Conservation (phyloP, 345 rosid genomes). For the Aurinia saxatilis region DNA sequence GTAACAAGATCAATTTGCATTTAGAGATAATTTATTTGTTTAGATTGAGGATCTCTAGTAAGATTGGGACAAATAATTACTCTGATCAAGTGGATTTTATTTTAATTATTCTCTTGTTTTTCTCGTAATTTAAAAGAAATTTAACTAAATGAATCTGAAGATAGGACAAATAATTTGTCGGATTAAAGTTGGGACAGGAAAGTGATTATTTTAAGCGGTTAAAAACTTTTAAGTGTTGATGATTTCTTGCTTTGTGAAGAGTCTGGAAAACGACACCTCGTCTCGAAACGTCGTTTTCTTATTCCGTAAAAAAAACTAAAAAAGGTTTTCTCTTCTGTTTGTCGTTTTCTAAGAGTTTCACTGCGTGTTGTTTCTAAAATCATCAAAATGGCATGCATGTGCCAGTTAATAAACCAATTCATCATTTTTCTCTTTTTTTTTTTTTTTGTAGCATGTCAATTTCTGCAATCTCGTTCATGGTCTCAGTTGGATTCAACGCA, state of each 20-base stretch:
- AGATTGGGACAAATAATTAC: too few species aligned
- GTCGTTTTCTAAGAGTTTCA: not conserved
- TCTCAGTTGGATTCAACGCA: conserved; percentile 69
- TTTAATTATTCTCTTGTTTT: not conserved
- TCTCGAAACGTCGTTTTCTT: not conserved
- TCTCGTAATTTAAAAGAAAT: too few species aligned
- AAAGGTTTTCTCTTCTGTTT: not conserved
- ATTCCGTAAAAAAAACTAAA: not conserved
- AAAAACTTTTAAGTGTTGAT: not conserved
- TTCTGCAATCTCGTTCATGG: conserved; percentile 50
- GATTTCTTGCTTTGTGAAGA: not conserved
- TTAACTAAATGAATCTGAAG: not conserved
- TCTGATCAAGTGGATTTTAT: not conserved
- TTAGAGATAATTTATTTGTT: not conserved
- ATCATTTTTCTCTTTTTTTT: not conserved
- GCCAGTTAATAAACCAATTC: not conserved
- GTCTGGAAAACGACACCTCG: not conserved
- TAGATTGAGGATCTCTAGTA: too few species aligned
- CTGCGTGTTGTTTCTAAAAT: not conserved
- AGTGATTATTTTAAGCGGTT: not conserved
- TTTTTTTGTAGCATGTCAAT: conserved; percentile 51
- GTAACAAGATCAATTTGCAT: too few species aligned
- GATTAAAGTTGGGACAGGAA: not conserved
- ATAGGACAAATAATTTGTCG: not conserved
- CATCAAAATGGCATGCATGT: not conserved